These are phyloP conservation scores for Setaria viridis DNA, from an alignment of 202 grass and related monocot genomes.

Conservation along the genomic window DNA sequence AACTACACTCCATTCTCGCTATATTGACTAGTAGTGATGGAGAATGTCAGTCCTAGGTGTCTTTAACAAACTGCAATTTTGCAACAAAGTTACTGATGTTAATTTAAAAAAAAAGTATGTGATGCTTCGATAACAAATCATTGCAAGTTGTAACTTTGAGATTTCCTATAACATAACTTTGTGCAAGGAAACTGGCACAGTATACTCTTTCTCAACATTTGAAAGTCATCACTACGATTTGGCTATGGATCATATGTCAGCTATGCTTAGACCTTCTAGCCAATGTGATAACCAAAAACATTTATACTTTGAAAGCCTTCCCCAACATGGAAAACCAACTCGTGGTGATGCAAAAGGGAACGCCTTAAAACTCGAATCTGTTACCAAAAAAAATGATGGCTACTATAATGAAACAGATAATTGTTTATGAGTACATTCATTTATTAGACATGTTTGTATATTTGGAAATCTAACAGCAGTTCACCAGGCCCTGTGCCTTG, in stretches of 20 bases:
- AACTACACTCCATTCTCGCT: neutral
- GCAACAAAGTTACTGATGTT: neutral
- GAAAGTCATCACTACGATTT: neutral
- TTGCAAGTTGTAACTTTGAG: neutral
- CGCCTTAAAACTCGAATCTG: neutral
- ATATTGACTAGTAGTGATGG: constrained; percentile 7
- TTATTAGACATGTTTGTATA: neutral
- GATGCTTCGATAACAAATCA: neutral
- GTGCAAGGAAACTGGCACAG: neutral
- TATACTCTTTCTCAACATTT: neutral
- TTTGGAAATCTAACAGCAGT: neutral
- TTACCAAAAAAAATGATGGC: neutral
- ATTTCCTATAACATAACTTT: constrained; percentile 11
- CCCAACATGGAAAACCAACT: neutral
- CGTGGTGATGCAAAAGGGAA: neutral
- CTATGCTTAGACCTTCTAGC: neutral
- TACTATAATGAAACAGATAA: constrained; percentile 4
- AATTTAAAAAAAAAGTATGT: neutral
- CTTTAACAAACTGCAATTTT: constrained; percentile 14
- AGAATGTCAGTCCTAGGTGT: neutral
- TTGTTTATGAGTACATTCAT: neutral
- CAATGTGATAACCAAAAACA: constrained; percentile 1
- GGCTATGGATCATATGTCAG: neutral
- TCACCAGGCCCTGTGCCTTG: neutral
- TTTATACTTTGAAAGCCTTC: neutral